Base-by-base conservation (phyloP, 805 yeast species). In the Kazachstania bromeliacearum region DNA sequence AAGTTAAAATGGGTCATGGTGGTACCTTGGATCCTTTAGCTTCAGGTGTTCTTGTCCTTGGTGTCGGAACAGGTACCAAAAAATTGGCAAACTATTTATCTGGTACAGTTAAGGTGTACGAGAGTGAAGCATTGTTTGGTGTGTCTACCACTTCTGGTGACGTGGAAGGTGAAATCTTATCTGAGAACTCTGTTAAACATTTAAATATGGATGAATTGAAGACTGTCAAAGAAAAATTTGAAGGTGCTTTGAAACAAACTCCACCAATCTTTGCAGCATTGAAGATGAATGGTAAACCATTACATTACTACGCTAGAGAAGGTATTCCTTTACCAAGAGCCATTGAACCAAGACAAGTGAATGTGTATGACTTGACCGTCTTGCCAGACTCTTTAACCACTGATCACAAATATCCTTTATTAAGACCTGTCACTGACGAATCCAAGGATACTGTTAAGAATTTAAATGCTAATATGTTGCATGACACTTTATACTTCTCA, bases 21-120 rank as follows among this genome's bases (percentile, higher is more conserved):
- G 99, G 99, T 7, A 92, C 99, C 0, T 65, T 92, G 26, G 99
- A 92, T 52, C 96, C 97, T 0, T 61, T 84, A 29, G 99, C 99
- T 0, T 77, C 87, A n/a, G 99, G 99, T 8, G 88, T 89, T 1
- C 59, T 84, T 28, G 89, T 94, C 2, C 68, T 92, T 37, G 99
- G 98, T 4, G 74, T 92, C n/a, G 96, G 96, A 5, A 43, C 67
- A 1, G 98, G 98, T 3, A 92, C 99, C 2, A 94, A 89, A 56
- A 66, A 72, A 53, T 64, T 92, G 29, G 79, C 76, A 38, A 66
- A 72, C 41, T 87, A 81, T 51, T 66, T 89, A 15, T 76, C 76
- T 21, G 81, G 79, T 21, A 79, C 94, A 41, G 68, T 71, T 7
- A 92, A 92, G 52, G 73, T 77, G 2, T 92, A 92, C 57, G 84